A percentile compares a stretch with the other conserved stretches of the same genome.
Conservation (phyloP, 2,329 filamentous ascomycete genomes). For the Curvularia eragrostidis region DNA sequence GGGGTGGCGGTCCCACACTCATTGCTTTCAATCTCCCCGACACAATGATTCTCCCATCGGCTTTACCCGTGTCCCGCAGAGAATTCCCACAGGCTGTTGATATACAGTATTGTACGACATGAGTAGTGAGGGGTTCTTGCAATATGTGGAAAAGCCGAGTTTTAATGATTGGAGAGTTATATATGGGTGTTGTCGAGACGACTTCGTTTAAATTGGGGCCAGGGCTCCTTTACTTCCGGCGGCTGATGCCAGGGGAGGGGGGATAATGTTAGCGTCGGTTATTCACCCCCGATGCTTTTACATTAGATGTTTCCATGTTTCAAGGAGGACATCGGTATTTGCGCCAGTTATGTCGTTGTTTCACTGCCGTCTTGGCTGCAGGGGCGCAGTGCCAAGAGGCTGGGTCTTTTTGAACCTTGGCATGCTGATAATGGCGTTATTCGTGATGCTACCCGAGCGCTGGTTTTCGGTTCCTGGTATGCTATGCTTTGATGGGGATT, state of each 20-base stretch:
- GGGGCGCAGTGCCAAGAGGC: background rate
- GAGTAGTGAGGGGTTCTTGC: background rate
- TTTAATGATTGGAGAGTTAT: no score
- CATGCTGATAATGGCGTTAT: background rate
- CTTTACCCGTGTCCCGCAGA: background rate
- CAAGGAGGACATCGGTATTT: constrained; percentile 6
- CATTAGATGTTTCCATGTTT: background rate
- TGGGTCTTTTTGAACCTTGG: background rate
- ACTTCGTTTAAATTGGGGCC: background rate
- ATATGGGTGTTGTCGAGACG: background rate
- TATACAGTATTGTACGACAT: background rate
- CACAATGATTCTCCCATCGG: no score
- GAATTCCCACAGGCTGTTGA: background rate
- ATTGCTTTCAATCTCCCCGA: background rate
- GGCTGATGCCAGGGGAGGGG: background rate
- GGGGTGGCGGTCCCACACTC: no score
- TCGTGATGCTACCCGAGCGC: background rate
- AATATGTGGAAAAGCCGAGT: background rate
- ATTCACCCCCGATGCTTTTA: background rate
- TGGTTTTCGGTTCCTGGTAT: background rate
- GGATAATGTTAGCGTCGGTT: constrained; percentile 1
- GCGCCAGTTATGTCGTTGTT: constrained; percentile 3
- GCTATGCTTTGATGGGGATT: background rate
- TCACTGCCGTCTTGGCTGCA: background rate
- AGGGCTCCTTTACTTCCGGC: background rate